Percentiles rank a stretch among this genome's conserved stretches.
These are phyloP conservation scores for Leccinum obscurum DNA, from an alignment of 768 basidiomycete genomes.

Conservation along the genomic window DNA sequence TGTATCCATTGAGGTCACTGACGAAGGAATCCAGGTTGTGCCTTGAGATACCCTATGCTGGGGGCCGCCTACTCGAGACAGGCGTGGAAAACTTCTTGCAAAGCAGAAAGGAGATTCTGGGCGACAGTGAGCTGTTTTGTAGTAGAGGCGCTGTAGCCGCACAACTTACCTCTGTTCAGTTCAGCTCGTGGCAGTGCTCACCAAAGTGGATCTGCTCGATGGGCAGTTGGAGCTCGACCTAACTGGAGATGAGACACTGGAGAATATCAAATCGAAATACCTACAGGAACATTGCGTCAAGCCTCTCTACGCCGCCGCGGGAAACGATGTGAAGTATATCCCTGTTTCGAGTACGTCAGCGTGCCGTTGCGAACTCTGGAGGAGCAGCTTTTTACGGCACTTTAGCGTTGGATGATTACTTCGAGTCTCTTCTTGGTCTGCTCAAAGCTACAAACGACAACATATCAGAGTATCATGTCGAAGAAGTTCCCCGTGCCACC, in stretches of 20 bases:
- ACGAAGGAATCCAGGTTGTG: slow-evolving; percentile 14
- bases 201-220: slow-evolving; percentile 15
- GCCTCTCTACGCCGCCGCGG: not conserved
- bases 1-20: not conserved
- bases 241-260: not conserved
- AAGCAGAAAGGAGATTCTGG: slow-evolving; percentile 9
- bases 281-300: not conserved
- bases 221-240: slow-evolving; percentile 5
- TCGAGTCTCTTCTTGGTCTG: slow-evolving; percentile 4
- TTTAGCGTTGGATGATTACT: slow-evolving; percentile 9
- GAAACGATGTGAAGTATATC: slow-evolving; percentile 4
- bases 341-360: slow-evolving; percentile 13
- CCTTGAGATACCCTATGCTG: slow-evolving; percentile 15
- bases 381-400: not conserved
- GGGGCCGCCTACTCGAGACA: slow-evolving; percentile 18
- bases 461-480: not conserved
- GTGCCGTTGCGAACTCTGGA: not conserved
- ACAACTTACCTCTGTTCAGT: not conserved
- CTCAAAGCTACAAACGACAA: slow-evolving; percentile 4
- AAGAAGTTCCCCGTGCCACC: not conserved
- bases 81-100: slow-evolving; percentile 15
- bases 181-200: slow-evolving; percentile 15
- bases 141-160: slow-evolving; percentile 5
- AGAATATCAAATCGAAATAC: not conserved
- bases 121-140: slow-evolving; percentile 2